Conservation (phyloP, 495 filamentous ascomycete species). For the Penicillium silybi region DNA sequence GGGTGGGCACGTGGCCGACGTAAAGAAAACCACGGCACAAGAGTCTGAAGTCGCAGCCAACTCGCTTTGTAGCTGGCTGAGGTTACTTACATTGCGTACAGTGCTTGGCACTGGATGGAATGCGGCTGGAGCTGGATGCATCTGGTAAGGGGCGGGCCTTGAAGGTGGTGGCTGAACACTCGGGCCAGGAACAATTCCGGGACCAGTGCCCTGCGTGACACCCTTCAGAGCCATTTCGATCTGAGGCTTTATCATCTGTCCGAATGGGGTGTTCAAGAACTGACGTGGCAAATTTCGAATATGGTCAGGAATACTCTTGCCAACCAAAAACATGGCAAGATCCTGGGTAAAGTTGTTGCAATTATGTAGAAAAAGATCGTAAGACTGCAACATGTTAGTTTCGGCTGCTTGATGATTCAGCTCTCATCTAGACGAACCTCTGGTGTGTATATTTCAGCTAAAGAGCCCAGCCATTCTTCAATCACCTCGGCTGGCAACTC, state of each 20-base stretch:
- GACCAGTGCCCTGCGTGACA: constrained; percentile 54
- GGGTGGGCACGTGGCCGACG: constrained; percentile 78
- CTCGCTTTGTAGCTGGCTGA: constrained; percentile 57
- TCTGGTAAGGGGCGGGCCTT: constrained; percentile 14
- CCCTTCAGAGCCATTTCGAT: constrained; percentile 71
- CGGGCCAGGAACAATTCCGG: constrained; percentile 16
- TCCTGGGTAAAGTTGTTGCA: constrained; percentile 99
- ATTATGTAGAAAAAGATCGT: constrained; percentile 87
- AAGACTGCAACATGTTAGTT: constrained; percentile 52
- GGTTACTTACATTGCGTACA: constrained; percentile 50
- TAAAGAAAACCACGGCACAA: constrained; percentile 89
- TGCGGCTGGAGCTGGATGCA: constrained; percentile 2
- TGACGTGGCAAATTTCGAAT: constrained; percentile 85
- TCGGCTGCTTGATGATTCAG: background rate
- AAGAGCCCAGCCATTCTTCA: constrained; percentile 80
- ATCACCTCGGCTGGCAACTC: constrained; percentile 80
- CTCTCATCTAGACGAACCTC: constrained; percentile 48
- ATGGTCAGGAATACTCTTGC: constrained; percentile 80
- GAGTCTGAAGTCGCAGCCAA: constrained; percentile 56
- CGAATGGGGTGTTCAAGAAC: constrained; percentile 86
- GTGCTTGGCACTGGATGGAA: constrained; percentile 17
- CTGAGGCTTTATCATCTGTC: constrained; percentile 81
- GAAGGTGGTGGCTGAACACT: constrained; percentile 21
- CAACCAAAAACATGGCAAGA: constrained; percentile 84
- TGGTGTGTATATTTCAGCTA: constrained; percentile 76